phyloP scores from a whole-genome alignment of 345 rosid species.

The Bruguiera gymnorhiza region DNA sequence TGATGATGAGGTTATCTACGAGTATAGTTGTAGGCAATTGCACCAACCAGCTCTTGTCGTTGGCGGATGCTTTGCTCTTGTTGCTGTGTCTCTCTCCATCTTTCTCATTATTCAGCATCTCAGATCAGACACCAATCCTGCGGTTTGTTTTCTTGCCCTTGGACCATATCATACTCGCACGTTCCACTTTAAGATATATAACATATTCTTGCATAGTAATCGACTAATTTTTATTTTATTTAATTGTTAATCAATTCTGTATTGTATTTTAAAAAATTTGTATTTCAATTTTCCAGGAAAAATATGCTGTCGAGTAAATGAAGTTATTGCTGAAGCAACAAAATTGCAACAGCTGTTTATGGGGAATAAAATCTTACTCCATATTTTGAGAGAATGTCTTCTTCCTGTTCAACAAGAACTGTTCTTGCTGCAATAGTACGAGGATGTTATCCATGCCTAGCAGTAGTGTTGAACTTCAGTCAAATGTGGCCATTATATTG shows the following conservation, averaged over 20 bases:
- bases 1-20: conserved; percentile 7
- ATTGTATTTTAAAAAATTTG: too few species aligned
- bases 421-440: background rate
- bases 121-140: conserved; percentile 71
- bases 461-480: conserved; percentile 78
- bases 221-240: too few species aligned
- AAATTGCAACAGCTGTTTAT: too few species aligned
- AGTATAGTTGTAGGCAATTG: conserved; percentile 38
- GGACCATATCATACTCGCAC: background rate
- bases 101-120: conserved; percentile 65
- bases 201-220: too few species aligned
- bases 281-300: too few species aligned
- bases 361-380: too few species aligned
- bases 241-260: too few species aligned
- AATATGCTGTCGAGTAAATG: too few species aligned
- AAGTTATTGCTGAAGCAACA: too few species aligned
- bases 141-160: background rate
- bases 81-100: conserved; percentile 50
- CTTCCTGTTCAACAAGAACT: too few species aligned
- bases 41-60: conserved; percentile 50
- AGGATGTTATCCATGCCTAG: conserved; percentile 56
- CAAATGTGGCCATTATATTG: conserved; percentile 94
- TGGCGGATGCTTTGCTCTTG: conserved; percentile 67
- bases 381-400: too few species aligned
- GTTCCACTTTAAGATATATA: too few species aligned